These are phyloP conservation scores for Pulveroboletus sp. DNA, from an alignment of 768 basidiomycete species.

Conservation along the genomic window DNA sequence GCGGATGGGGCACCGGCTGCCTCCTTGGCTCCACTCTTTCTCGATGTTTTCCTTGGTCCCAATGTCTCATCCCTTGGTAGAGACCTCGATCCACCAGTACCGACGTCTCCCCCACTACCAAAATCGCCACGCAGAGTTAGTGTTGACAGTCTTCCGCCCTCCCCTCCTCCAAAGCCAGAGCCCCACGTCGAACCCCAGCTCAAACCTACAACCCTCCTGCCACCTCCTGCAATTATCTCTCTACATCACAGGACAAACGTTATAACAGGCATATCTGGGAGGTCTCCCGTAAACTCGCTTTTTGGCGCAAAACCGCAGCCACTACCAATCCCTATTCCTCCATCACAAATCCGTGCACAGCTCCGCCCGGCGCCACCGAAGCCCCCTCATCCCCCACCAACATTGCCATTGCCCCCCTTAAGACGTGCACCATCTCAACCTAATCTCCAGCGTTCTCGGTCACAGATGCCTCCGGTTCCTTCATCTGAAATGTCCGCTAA, in stretches of 20 bases:
- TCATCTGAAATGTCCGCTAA: slow-evolving; percentile 1
- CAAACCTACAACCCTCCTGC: slow-evolving; percentile 11
- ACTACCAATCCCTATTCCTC: slow-evolving; percentile 24
- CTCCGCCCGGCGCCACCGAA: slow-evolving; percentile 27
- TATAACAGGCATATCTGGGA: slow-evolving; percentile 21
- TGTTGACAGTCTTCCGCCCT: slow-evolving; percentile 16
- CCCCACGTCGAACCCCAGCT: slow-evolving; percentile 5
- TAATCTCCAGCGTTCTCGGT: slow-evolving; percentile 5
- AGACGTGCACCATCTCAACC: slow-evolving; percentile 16
- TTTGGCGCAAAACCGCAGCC: slow-evolving; percentile 23
- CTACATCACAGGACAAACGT: slow-evolving; percentile 16
- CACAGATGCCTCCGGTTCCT: slow-evolving; percentile 10
- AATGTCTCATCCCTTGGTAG: slow-evolving; percentile 11
- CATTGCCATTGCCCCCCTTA: slow-evolving; percentile 21
- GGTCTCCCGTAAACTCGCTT: slow-evolving; percentile 21
- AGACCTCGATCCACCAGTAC: slow-evolving; percentile 5
- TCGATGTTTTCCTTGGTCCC: slow-evolving; percentile 10
- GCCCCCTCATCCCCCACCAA: slow-evolving; percentile 16
- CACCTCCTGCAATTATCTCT: slow-evolving; percentile 6
- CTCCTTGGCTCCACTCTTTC: slow-evolving; percentile 7
- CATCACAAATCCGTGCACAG: slow-evolving; percentile 26
- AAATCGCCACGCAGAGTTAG: slow-evolving; percentile 6
- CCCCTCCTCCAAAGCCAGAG: slow-evolving; percentile 22
- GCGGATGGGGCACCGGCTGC: background rate
- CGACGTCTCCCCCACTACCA: background rate